Percentiles rank a stretch among this genome's conserved stretches.
Evolutionary conservation across 306 rosid species (phyloP).

Genomic region (Hippophae gyantsensis): DNA sequence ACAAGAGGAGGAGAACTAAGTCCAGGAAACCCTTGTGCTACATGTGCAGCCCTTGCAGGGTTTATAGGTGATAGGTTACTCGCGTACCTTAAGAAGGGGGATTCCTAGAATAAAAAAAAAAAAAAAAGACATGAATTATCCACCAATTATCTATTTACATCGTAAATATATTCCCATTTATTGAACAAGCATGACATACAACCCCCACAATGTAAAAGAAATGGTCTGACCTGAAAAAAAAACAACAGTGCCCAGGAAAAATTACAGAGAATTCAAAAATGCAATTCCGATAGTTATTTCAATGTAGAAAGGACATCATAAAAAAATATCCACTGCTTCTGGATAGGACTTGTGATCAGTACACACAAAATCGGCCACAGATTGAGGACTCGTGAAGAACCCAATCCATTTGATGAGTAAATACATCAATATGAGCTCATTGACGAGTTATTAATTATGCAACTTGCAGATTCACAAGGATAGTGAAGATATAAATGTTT

Average conservation of each 20-base stretch:
- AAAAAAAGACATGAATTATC: not conserved
- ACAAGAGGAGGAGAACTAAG: constrained; percentile 48
- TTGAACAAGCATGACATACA: not conserved
- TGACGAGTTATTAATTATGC: too few species aligned
- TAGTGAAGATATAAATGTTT: too few species aligned
- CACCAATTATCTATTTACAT: not conserved
- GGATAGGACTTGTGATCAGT: too few species aligned
- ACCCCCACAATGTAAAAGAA: not conserved
- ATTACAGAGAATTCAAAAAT: not conserved
- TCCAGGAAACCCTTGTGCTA: constrained; percentile 26
- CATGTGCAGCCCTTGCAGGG: constrained; percentile 25
- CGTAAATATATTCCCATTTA: not conserved
- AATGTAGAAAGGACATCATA: not conserved
- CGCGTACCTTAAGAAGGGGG: constrained; percentile 30
- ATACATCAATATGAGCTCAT: too few species aligned
- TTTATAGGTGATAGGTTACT: constrained; percentile 40
- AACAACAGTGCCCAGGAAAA: not conserved
- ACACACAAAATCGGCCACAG: too few species aligned
- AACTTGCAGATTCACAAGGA: too few species aligned
- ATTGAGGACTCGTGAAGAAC: too few species aligned
- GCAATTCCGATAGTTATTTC: not conserved
- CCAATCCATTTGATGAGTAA: too few species aligned
- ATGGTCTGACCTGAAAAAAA: not conserved
- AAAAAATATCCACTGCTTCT: not conserved
- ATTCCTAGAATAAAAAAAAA: constrained; percentile 39